Evolutionary conservation across 352 stramenopile species (phyloP), one percentile per base, ranked within the genome.

Genomic region (Pythium sukuiense): DNA sequence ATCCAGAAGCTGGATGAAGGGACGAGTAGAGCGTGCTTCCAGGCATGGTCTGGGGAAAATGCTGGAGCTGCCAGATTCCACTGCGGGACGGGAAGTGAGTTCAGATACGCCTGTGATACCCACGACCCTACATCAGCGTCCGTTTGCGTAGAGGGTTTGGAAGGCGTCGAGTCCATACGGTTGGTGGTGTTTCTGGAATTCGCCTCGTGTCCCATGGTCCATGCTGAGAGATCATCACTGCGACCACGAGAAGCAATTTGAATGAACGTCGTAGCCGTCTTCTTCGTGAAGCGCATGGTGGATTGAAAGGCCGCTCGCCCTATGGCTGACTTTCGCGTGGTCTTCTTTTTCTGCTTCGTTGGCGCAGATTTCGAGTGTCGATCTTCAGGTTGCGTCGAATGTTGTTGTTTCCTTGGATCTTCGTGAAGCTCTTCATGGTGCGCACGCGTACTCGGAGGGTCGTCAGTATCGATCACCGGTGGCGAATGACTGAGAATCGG

Each of bases 1-100:
- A 65, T 35, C 59, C 68, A 69, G 43, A 74, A 68, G 4, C 16
- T 49, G 20, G 68, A 70, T 2, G 58, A 54, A 6, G 68, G 68
- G 3, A 66, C 18, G 4, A 71, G 3, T 0, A 74, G 46, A 13
- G 48, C 9, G 33, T 61, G 20, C 30, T 39, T 55, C 61, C 61
- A 67, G 5, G 61, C 61, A 3, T n/a, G 2, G 0, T 48, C 52
- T 2, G 61, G 41, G 18, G 11, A 41, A 24, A 67, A 53, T 7
- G 46, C 16, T 9, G 14, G 45, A 35, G 18, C 9, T 9, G 18
- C 12, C 18, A 2, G 16, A 27, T 24, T 2, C 45, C 24, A 18
- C 18, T 24, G 35, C 6, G 8, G 35, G 12, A 43, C 16, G 35
- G 35, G 11, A 43, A 43, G 35, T 16, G 35, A 43, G 35, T 4